These are phyloP conservation scores for Zea luxurians DNA, from an alignment of 176 grass and related monocot genomes.

Conservation along the genomic window DNA sequence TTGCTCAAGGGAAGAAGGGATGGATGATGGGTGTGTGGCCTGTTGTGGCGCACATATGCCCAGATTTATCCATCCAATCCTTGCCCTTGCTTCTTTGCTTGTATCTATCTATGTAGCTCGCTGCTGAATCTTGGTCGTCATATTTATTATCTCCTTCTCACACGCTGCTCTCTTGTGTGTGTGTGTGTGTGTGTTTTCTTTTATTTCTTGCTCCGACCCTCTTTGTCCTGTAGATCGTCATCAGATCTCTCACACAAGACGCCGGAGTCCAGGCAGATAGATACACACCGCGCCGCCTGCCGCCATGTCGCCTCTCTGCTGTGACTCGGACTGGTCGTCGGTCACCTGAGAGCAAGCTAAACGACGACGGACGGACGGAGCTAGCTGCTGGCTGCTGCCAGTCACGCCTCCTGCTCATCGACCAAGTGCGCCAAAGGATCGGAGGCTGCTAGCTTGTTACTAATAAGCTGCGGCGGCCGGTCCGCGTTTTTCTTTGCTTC, in stretches of 20 bases:
- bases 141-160: slow-evolving; percentile 28
- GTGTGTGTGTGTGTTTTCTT: neutral
- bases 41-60: neutral
- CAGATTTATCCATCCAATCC: slow-evolving; percentile 1
- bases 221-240: slow-evolving; percentile 46
- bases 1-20: slow-evolving; percentile 16
- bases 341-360: slow-evolving; percentile 24
- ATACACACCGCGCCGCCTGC: slow-evolving; percentile 16
- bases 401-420: neutral
- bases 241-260: slow-evolving; percentile 16
- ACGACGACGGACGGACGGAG: neutral
- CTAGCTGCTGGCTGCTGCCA: neutral
- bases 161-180: slow-evolving; percentile 1
- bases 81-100: neutral
- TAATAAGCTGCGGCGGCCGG: neutral
- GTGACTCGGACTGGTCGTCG: slow-evolving; percentile 42
- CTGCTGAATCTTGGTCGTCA: neutral
- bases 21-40: slow-evolving; percentile 15
- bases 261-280: slow-evolving; percentile 25
- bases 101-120: neutral
- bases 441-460: neutral
- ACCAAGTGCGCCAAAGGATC: neutral
- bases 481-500: slow-evolving; percentile 36
- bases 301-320: slow-evolving; percentile 39
- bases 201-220: neutral